Percentiles rank a stretch among this genome's conserved stretches.
These are phyloP conservation scores for Gymnopus androsaceus DNA, from an alignment of 1,284 basidiomycete genomes.

Conservation along the genomic window DNA sequence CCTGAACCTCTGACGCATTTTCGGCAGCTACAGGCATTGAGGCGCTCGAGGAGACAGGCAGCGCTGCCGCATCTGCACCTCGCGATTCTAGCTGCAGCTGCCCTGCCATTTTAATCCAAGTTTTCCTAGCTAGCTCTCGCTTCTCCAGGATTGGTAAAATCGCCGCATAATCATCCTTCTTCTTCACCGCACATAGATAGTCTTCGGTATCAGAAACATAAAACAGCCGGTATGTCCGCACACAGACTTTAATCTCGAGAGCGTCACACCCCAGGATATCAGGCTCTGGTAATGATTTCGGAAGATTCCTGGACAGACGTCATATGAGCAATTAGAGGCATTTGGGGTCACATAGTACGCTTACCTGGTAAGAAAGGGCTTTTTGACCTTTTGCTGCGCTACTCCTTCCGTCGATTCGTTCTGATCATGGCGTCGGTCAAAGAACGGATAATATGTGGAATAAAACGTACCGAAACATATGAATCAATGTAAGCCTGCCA, in stretches of 20 bases:
- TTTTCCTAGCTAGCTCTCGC: conserved; percentile 29
- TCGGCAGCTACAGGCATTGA: too few relatives aligned
- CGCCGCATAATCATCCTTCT: conserved; percentile 23
- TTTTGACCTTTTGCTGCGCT: conserved; percentile 51
- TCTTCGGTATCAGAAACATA: conserved; percentile 78
- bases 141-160: conserved; percentile 27
- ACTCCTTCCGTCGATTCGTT: conserved; percentile 55
- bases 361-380: conserved; percentile 77
- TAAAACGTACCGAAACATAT: conserved; percentile 71
- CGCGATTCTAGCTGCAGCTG: too few relatives aligned
- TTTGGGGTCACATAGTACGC: conserved; percentile 25
- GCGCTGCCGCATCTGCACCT: too few relatives aligned
- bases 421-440: conserved; percentile 33
- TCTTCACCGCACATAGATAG: conserved; percentile 49
- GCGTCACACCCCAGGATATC: conserved; percentile 56
- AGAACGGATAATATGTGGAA: not conserved
- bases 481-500: conserved; percentile 93
- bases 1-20: too few relatives aligned
- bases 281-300: conserved; percentile 32
- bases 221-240: conserved; percentile 85
- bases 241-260: conserved; percentile 83
- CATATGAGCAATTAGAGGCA: not conserved
- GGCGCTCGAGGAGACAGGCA: too few relatives aligned
- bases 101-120: conserved; percentile 23
- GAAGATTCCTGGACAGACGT: conserved; percentile 43